phyloP scores from a whole-genome alignment of 495 filamentous ascomycete genomes.

The Darksidea phi region DNA sequence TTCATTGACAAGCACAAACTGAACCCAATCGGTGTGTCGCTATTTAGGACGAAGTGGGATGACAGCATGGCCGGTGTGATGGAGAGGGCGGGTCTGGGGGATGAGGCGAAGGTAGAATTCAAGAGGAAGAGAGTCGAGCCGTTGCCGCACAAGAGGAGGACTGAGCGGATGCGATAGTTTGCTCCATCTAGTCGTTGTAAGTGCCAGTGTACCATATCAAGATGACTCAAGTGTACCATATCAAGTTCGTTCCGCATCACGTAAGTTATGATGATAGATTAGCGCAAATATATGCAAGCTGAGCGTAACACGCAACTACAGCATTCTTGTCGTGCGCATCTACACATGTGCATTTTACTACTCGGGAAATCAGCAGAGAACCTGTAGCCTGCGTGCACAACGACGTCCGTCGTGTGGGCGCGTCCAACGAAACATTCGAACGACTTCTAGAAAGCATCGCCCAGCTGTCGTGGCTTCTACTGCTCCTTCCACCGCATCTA shows the following conservation, averaged over 20 bases:
- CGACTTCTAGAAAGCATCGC: too few species aligned
- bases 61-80: conserved; percentile 81
- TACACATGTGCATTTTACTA: too few species aligned
- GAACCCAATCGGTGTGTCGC: conserved; percentile 71
- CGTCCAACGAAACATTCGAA: too few species aligned
- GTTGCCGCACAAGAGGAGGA: conserved; percentile 46
- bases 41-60: conserved; percentile 92
- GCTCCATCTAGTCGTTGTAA: neutral
- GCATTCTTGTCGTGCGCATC: too few species aligned
- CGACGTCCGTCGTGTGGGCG: too few species aligned
- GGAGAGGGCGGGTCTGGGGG: conserved; percentile 68
- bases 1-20: conserved; percentile 68
- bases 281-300: too few species aligned
- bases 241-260: neutral
- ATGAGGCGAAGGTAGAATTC: conserved; percentile 77
- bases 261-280: too few species aligned
- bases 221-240: conserved; percentile 1
- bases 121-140: conserved; percentile 66
- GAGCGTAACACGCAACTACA: too few species aligned
- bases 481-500: too few species aligned
- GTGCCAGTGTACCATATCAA: neutral
- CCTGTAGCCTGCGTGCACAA: too few species aligned
- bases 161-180: conserved; percentile 40
- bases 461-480: too few species aligned
- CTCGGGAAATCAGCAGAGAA: too few species aligned